Evolutionary conservation across 2,329 filamentous ascomycete genomes (phyloP).

Genomic region (Albifimbria verrucaria): DNA sequence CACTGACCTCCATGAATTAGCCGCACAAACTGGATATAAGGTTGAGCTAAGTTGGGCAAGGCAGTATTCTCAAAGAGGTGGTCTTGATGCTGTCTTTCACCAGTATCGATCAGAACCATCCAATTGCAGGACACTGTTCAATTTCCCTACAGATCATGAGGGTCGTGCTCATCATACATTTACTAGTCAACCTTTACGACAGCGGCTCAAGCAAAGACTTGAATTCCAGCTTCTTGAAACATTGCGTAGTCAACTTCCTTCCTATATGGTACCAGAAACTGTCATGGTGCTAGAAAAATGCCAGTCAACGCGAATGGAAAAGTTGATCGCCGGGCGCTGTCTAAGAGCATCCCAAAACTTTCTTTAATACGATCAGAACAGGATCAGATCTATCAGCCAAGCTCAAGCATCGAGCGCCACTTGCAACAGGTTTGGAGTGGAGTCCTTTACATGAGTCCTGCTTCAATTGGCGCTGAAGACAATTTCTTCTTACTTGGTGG

Average conservation of each 20-base stretch:
- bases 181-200: constrained; percentile 9
- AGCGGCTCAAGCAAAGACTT: constrained; percentile 3
- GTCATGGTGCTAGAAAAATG: constrained; percentile 9
- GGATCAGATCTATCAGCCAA: not conserved
- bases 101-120: constrained; percentile 25
- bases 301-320: constrained; percentile 14
- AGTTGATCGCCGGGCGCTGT: constrained; percentile 11
- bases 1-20: constrained; percentile 14
- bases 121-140: constrained; percentile 1
- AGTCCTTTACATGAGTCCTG: constrained; percentile 9
- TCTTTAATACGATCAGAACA: not conserved
- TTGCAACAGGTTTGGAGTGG: constrained; percentile 10
- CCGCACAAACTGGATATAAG: constrained; percentile 35
- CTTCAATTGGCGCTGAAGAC: constrained; percentile 24
- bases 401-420: not conserved
- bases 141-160: constrained; percentile 11
- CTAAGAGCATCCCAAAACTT: not conserved
- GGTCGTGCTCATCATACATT: not conserved
- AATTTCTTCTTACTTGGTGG: constrained; percentile 24
- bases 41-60: constrained; percentile 42
- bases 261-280: constrained; percentile 12
- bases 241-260: constrained; percentile 9
- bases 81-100: constrained; percentile 21
- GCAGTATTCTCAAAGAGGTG: constrained; percentile 21
- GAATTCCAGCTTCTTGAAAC: constrained; percentile 1